Conservation (phyloP, 2,329 filamentous ascomycete genomes). For the Penicillium sp. region DNA sequence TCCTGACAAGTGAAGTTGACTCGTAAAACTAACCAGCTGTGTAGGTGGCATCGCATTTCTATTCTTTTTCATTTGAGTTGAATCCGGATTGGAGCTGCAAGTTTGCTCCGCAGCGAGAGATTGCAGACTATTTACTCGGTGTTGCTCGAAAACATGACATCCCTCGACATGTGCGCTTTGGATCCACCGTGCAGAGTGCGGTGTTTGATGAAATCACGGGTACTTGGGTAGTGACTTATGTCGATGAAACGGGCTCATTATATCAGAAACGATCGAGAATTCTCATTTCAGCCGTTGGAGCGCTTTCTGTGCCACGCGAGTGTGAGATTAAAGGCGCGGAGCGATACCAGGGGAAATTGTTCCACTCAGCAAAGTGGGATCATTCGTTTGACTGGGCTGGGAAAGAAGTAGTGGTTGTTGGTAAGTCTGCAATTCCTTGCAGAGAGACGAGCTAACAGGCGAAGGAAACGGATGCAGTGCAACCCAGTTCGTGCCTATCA, state of each 20-base stretch:
- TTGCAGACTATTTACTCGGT: no score
- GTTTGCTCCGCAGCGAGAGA: constrained; percentile 1
- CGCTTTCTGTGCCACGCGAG: constrained; percentile 23
- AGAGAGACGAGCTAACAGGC: not conserved
- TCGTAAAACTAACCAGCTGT: not conserved
- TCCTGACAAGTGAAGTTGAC: not conserved
- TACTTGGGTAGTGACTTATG: constrained; percentile 17
- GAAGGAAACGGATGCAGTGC: constrained; percentile 50
- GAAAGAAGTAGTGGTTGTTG: constrained; percentile 42
- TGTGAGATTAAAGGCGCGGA: constrained; percentile 32
- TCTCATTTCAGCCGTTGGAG: constrained; percentile 34
- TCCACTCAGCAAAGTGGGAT: constrained; percentile 47
- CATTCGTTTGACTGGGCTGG: constrained; percentile 37
- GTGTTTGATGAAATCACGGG: constrained; percentile 3
- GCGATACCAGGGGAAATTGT: constrained; percentile 36
- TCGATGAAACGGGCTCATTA: constrained; percentile 24
- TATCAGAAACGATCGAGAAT: constrained; percentile 24
- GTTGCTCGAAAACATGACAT: no score
- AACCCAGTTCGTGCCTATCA: constrained; percentile 50
- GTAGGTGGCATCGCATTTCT: constrained; percentile 41
- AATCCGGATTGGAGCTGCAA: constrained; percentile 43
- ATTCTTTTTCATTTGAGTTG: constrained; percentile 45
- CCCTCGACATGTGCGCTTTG: constrained; percentile 20
- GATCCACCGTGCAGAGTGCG: constrained; percentile 19
- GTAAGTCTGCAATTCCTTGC: constrained; percentile 20